Evolutionary conservation across 2,329 filamentous ascomycete species (phyloP).

Genomic region (Epichloe uncinata): DNA sequence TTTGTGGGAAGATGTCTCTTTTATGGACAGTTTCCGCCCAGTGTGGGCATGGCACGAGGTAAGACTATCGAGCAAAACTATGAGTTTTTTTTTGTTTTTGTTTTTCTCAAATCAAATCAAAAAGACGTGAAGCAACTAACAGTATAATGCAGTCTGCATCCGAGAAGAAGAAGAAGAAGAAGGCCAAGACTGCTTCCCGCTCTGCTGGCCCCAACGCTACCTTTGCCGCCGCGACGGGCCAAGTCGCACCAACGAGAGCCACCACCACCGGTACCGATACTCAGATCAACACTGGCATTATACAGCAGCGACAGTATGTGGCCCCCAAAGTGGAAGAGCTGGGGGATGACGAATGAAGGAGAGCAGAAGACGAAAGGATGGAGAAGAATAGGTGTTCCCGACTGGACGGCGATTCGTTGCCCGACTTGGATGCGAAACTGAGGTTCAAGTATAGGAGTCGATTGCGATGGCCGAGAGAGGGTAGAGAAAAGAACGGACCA

Average conservation of each 20-base stretch:
- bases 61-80: conserved; percentile 18
- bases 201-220: conserved; percentile 23
- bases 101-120: background rate
- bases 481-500: background rate
- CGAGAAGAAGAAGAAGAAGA: conserved; percentile 38
- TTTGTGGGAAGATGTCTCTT: conserved; percentile 94
- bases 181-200: conserved; percentile 27
- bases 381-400: background rate
- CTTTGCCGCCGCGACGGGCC: conserved; percentile 40
- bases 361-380: background rate
- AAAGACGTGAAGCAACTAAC: background rate
- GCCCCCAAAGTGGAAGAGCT: conserved; percentile 42
- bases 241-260: conserved; percentile 37
- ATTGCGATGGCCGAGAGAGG: background rate
- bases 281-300: conserved; percentile 31
- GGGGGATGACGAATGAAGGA: conserved; percentile 31
- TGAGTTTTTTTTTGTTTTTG: no score
- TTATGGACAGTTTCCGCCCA: conserved; percentile 93
- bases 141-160: conserved; percentile 7
- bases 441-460: background rate
- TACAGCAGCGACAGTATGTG: conserved; percentile 31
- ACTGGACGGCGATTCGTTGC: background rate
- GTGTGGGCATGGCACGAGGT: conserved; percentile 98
- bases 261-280: conserved; percentile 45
- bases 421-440: no score